These are phyloP conservation scores for Mercurialis annua DNA, from an alignment of 345 rosid genomes.

Conservation along the genomic window DNA sequence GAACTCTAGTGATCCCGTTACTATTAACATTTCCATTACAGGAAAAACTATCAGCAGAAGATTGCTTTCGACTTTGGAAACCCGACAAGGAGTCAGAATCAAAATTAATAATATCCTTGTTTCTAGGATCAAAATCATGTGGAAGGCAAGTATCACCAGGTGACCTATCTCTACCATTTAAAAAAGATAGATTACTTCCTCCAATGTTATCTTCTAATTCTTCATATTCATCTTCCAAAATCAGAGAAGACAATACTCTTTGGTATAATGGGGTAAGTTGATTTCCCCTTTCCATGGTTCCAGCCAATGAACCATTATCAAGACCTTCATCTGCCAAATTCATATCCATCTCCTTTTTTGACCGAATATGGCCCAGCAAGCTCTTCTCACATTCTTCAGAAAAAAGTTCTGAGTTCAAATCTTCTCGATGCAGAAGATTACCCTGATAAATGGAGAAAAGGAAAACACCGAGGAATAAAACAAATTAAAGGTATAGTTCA, in stretches of 20 bases:
- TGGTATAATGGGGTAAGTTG: slow-evolving; percentile 45
- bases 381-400: slow-evolving; percentile 28
- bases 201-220: slow-evolving; percentile 34
- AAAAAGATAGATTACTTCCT: slow-evolving; percentile 29
- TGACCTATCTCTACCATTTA: slow-evolving; percentile 22
- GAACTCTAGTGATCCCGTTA: slow-evolving; percentile 15
- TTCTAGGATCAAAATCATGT: slow-evolving; percentile 24
- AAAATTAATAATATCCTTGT: slow-evolving; percentile 24
- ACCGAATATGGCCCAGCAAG: slow-evolving; percentile 18
- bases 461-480: too few relatives aligned
- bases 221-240: slow-evolving; percentile 45
- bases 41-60: slow-evolving; percentile 17
- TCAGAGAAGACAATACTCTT: slow-evolving; percentile 54
- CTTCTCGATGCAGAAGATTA: slow-evolving; percentile 26
- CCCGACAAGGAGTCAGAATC: slow-evolving; percentile 25
- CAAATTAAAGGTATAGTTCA: too few relatives aligned
- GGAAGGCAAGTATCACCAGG: slow-evolving; percentile 17
- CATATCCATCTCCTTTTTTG: slow-evolving; percentile 9
- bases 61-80: slow-evolving; percentile 29
- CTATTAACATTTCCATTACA: slow-evolving; percentile 28
- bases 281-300: slow-evolving; percentile 24
- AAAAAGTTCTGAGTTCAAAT: slow-evolving; percentile 18
- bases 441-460: slow-evolving; percentile 25
- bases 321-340: slow-evolving; percentile 21
- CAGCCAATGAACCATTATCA: slow-evolving; percentile 17